These are phyloP conservation scores for Suillus alpinus DNA, from an alignment of 768 basidiomycete genomes.

Conservation along the genomic window DNA sequence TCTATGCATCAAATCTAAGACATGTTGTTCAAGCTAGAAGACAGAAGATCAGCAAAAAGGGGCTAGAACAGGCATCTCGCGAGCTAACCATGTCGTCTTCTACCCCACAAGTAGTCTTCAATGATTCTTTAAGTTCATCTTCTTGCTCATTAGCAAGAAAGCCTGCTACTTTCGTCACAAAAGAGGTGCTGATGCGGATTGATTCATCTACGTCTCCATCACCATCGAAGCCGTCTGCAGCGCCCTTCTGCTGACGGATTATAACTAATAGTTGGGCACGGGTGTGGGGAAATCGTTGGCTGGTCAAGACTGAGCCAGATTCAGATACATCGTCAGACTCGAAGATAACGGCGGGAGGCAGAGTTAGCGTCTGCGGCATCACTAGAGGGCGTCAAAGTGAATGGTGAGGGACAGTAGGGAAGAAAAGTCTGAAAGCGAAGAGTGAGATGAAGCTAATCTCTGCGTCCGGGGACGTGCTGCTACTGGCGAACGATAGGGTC, in stretches of 20 bases:
- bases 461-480: conserved; percentile 22
- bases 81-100: conserved; percentile 64
- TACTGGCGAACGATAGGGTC: conserved; percentile 9
- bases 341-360: conserved; percentile 16
- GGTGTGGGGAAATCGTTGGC: conserved; percentile 71
- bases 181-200: conserved; percentile 50
- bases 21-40: conserved; percentile 76
- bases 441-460: conserved; percentile 18
- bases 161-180: conserved; percentile 70
- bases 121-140: conserved; percentile 75
- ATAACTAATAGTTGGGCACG: conserved; percentile 76
- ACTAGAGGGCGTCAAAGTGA: conserved; percentile 9
- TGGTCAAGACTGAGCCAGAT: conserved; percentile 9
- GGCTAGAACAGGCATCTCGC: conserved; percentile 9
- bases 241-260: conserved; percentile 66
- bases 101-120: conserved; percentile 68
- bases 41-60: conserved; percentile 18
- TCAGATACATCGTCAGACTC: conserved; percentile 21
- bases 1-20: conserved; percentile 94
- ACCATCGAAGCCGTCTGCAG: conserved; percentile 51
- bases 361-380: conserved; percentile 25
- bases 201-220: conserved; percentile 56
- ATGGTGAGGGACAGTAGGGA: not conserved
- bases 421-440: conserved; percentile 9
- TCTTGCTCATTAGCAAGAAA: conserved; percentile 81